Conservation (phyloP, 768 basidiomycete species). For the Dendrothele bispora region DNA sequence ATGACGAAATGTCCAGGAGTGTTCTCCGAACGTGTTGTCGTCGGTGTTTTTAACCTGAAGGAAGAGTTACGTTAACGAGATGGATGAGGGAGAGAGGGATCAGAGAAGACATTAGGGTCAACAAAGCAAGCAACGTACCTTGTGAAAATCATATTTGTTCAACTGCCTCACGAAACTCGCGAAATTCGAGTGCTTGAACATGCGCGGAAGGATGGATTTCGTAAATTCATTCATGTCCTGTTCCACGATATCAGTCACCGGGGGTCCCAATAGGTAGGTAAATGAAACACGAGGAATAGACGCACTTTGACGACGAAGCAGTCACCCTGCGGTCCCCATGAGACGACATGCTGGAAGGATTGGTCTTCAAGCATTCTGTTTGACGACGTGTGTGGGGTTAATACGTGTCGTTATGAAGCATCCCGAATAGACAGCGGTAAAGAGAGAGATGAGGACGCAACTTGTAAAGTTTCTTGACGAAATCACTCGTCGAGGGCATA, state of each 20-base stretch:
- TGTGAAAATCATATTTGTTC: constrained; percentile 97
- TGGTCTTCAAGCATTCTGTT: constrained; percentile 67
- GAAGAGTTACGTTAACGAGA: constrained; percentile 3
- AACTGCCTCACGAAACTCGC: constrained; percentile 90
- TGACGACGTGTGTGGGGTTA: neutral
- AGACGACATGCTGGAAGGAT: constrained; percentile 51
- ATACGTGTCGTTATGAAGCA: neutral
- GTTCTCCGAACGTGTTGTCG: constrained; percentile 68
- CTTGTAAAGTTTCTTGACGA: constrained; percentile 95
- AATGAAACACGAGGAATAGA: neutral
- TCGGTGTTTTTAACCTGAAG: constrained; percentile 80
- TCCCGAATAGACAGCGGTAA: constrained; percentile 2
- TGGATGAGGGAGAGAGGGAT: constrained; percentile 1
- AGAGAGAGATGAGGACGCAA: constrained; percentile 33
- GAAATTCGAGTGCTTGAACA: constrained; percentile 97
- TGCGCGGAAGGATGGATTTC: constrained; percentile 82
- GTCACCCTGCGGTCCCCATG: constrained; percentile 72
- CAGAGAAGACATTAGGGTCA: constrained; percentile 10
- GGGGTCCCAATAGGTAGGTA: too few species aligned
- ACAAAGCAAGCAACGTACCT: constrained; percentile 41
- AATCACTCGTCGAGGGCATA: constrained; percentile 89
- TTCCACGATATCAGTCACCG: constrained; percentile 2
- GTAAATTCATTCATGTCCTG: constrained; percentile 95
- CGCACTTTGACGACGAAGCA: constrained; percentile 85
- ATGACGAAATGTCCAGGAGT: constrained; percentile 64